Conservation (phyloP, 2,329 filamentous ascomycete species). For the Fusarium nurragi region DNA sequence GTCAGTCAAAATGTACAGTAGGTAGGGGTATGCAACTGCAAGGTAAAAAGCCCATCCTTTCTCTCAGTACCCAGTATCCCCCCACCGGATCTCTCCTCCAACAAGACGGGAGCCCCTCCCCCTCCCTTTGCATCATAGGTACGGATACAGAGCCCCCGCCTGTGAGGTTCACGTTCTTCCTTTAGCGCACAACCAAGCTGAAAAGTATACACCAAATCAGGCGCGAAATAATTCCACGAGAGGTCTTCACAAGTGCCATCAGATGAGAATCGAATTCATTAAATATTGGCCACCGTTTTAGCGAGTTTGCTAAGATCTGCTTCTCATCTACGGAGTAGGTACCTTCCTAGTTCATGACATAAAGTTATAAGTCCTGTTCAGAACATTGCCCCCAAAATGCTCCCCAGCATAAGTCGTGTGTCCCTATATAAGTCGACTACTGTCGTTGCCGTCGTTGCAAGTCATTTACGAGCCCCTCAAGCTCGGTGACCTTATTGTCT, state of each 20-base stretch:
- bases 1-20: constrained; percentile 24
- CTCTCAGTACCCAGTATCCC: not conserved
- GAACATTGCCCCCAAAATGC: constrained; percentile 14
- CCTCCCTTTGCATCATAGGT: constrained; percentile 42
- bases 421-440: constrained; percentile 21
- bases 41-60: constrained; percentile 2
- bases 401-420: constrained; percentile 1
- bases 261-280: not conserved
- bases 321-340: constrained; percentile 4
- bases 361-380: constrained; percentile 15
- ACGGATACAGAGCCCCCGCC: constrained; percentile 7
- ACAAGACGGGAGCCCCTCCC: constrained; percentile 25
- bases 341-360: constrained; percentile 10
- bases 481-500: constrained; percentile 55
- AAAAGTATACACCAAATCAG: not conserved
- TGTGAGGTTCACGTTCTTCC: constrained; percentile 12
- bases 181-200: constrained; percentile 9
- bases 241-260: not conserved
- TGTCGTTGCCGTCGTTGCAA: constrained; percentile 43
- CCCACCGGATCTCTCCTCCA: constrained; percentile 24
- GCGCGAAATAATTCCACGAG: not conserved
- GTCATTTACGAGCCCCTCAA: constrained; percentile 52
- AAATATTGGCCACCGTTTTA: not conserved
- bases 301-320: not conserved
- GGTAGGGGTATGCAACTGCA: constrained; percentile 16